Base-by-base conservation (phyloP, 148 eudicot species). In the Vaccinium darrowii region DNA sequence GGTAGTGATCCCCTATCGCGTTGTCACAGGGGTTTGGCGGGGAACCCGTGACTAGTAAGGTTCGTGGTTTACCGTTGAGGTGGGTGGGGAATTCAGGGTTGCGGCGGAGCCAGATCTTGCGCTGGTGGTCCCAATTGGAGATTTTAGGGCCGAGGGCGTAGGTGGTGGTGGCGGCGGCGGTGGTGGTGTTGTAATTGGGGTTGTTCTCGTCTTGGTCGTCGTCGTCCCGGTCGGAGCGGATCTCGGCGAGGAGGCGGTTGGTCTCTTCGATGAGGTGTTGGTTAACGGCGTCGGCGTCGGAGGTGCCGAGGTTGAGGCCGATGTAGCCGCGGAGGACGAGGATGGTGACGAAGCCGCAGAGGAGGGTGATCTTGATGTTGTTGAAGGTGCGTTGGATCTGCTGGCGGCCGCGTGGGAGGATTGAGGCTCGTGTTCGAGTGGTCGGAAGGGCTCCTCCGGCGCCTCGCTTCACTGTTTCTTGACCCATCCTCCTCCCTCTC, bases 281-380 rank as follows among this genome's bases (percentile, higher is more conserved):
- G 49, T 83, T 86, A 76, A 93, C 93, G 39, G 92, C 93, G 21
- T 94, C 97, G 11, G 91, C n/a, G 23, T 76, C 80, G 80, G 91
- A 82, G 84, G 88, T 86, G 33, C 83, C 85, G 12, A 93, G 89
- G 88, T 88, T 88, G 80, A 96, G 53, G 54, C 99, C 99, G 63
- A 96, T 86, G 15, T 98, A 94, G 79, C 99, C 99, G 25, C 99
- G 91, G 21, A 96, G 92, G 71, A 96, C 99, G 63, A 96, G 94
- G 56, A 96, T 96, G 2, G 99, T 96, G 73, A 96, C 90, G 74
- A 96, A 86, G 58, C 98, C 97, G 84, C 99, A 94, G 51, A 96
- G 88, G 69, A 96, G 63, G 0, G 99, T 94, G 91, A 96, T 92
- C 87, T 96, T 96, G 63, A 94, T 78, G 87, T 93, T 96, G 90